Evolutionary conservation across 1,284 basidiomycete genomes (phyloP), one percentile per base, ranked within the genome.

Genomic region (Mycosarcoma maydis): DNA sequence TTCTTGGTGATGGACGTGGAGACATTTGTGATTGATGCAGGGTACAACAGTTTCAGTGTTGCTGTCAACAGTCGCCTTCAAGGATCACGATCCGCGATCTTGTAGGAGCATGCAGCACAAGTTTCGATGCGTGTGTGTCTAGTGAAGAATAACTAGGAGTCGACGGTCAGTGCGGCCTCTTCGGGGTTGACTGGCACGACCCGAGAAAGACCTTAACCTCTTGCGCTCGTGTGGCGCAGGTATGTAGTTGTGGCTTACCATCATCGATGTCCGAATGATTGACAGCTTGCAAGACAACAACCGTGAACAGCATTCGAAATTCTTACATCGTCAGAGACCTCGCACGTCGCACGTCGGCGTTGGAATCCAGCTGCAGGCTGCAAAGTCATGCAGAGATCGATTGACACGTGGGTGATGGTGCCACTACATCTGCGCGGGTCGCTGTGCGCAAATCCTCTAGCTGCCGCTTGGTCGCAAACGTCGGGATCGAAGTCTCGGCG

Each of bases 361-460:
- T 37, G 17, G 13, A 37, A 37, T 37, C 36, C n/a, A 37, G 36
- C 36, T 37, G 36, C 36, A 37, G 36, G n/a, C 19, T 37, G 19
- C 17, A 30, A 30, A 14, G 9, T 2, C 2, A 11, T 37, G 36
- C 36, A 37, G n/a, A 20, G 36, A 37, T 37, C 36, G 36, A 37
- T 37, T 37, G 19, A 37, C 36, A 37, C 36, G 36, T 37, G 36
- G 36, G 36, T 19, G 36, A 19, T 20, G 36, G 17, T 37, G 17
- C 19, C 7, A 19, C 36, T 37, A 9, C 19, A 9, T 19, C 19
- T 20, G 33, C 33, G 22, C 10, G 36, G 19, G 17, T 16, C 36
- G 36, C 36, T 14, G n/a, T 34, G 33, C n/a, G n/a, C 6, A 7
- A 34, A 11, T n/a, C 22, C 19, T 20, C 13, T 1, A 6, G 14